Percentiles rank a stretch among this genome's conserved stretches.
Evolutionary conservation across 1,139 yeast genomes (phyloP).

Genomic region (Geotrichum australiense): DNA sequence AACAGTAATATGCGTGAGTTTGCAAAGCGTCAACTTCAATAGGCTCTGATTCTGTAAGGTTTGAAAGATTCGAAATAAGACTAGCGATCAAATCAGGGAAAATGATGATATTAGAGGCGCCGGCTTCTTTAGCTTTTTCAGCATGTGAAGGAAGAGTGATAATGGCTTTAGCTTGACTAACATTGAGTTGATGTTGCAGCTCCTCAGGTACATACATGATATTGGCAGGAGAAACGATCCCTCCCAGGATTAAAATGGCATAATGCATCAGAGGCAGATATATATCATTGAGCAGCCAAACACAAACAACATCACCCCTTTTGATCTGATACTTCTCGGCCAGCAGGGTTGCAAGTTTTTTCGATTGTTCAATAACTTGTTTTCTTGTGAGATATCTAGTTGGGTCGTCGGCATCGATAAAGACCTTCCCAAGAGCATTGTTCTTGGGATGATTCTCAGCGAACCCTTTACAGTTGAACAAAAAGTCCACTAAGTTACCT

Average conservation of each 20-base stretch:
- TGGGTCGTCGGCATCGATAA: conserved; percentile 26
- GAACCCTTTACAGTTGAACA: conserved; percentile 20
- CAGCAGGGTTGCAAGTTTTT: conserved; percentile 24
- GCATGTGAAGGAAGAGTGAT: conserved; percentile 25
- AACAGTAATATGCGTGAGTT: conserved; percentile 37
- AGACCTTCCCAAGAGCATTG: too few relatives aligned
- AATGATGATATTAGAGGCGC: conserved; percentile 1
- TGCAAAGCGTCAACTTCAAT: conserved; percentile 20
- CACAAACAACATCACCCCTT: conserved; percentile 30
- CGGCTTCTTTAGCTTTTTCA: conserved; percentile 29
- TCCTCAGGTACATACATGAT: conserved; percentile 33
- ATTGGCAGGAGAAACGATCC: conserved; percentile 35
- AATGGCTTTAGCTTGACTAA: conserved; percentile 28
- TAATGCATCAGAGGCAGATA: conserved; percentile 30
- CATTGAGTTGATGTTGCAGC: conserved; percentile 32
- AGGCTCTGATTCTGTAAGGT: conserved; percentile 8
- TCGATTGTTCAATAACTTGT: conserved; percentile 22
- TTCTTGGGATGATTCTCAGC: conserved; percentile 17
- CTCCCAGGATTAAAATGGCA: conserved; percentile 33
- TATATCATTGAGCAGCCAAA: conserved; percentile 31
- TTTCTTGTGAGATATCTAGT: conserved; percentile 23
- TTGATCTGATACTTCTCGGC: conserved; percentile 23
- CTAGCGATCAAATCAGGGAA: conserved; percentile 15
- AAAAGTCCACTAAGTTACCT: conserved; percentile 26
- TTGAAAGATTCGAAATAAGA: conserved; percentile 20